These are phyloP conservation scores for Hymenoscyphus fraxineus DNA, from an alignment of 2,329 filamentous ascomycete genomes.

Conservation along the genomic window DNA sequence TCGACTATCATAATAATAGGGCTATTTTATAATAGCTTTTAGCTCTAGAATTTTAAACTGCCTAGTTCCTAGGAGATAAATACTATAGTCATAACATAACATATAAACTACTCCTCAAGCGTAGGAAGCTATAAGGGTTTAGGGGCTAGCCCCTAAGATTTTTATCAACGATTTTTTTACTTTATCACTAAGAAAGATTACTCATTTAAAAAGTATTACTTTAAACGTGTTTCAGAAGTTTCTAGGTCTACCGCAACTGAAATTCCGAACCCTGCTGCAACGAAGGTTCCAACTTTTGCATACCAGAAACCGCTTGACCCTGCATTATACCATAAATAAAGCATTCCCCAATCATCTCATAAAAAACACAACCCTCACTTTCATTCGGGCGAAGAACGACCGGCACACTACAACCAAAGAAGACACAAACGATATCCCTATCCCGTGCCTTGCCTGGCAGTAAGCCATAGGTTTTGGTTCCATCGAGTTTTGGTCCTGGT, in stretches of 20 bases:
- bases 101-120: too few relatives aligned
- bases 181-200: too few relatives aligned
- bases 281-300: neutral
- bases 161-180: too few relatives aligned
- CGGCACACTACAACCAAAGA: neutral
- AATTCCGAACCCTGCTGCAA: neutral
- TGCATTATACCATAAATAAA: slow-evolving; percentile 34
- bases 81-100: too few relatives aligned
- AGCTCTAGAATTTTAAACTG: too few relatives aligned
- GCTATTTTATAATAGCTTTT: too few relatives aligned
- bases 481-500: neutral
- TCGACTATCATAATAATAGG: too few relatives aligned
- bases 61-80: too few relatives aligned
- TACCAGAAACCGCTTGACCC: slow-evolving; percentile 13
- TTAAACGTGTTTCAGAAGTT: too few relatives aligned
- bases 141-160: too few relatives aligned
- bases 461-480: neutral
- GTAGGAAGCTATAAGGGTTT: too few relatives aligned
- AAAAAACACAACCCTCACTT: neutral
- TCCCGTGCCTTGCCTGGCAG: neutral
- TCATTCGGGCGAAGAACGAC: neutral
- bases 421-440: neutral
- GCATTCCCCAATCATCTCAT: slow-evolving; percentile 3
- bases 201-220: too few relatives aligned
- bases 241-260: neutral